Conservation (phyloP, 2,329 filamentous ascomycete genomes). For the Botrytis byssoidea region DNA sequence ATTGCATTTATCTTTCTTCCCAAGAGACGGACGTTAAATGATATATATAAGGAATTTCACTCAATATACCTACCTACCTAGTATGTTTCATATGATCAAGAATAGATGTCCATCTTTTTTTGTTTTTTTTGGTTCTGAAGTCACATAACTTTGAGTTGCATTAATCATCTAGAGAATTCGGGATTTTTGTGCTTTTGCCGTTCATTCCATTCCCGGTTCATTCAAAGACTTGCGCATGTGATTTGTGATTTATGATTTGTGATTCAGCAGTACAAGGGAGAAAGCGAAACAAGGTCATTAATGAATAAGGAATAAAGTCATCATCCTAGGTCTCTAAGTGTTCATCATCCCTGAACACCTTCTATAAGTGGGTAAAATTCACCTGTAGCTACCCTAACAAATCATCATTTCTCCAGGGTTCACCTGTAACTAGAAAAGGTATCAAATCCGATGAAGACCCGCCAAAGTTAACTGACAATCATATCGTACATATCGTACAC, state of each 20-base stretch:
- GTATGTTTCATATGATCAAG: conserved; percentile 11
- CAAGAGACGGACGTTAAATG: not conserved
- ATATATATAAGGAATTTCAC: not conserved
- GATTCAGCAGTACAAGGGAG: not conserved
- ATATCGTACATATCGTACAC: not conserved
- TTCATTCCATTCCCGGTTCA: not conserved
- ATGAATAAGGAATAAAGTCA: not conserved
- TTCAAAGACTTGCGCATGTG: not conserved
- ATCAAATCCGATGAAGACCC: conserved; percentile 3
- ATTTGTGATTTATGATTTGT: not conserved
- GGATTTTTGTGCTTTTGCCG: not conserved
- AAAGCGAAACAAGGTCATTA: not conserved
- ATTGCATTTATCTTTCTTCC: not conserved
- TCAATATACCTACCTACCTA: not conserved
- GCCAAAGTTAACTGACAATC: not conserved
- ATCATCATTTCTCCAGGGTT: not conserved
- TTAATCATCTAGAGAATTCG: not conserved
- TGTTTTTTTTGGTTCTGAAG: not conserved
- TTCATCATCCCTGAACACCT: not conserved
- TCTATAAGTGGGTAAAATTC: not conserved
- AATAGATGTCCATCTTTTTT: not conserved
- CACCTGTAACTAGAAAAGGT: not conserved
- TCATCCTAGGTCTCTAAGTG: not conserved
- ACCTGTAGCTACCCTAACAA: not conserved
- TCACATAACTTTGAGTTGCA: not conserved